Percentiles rank a stretch among this genome's conserved stretches.
Evolutionary conservation across 140 eudicot species (phyloP).

Genomic region (Ambrosia hybrid): DNA sequence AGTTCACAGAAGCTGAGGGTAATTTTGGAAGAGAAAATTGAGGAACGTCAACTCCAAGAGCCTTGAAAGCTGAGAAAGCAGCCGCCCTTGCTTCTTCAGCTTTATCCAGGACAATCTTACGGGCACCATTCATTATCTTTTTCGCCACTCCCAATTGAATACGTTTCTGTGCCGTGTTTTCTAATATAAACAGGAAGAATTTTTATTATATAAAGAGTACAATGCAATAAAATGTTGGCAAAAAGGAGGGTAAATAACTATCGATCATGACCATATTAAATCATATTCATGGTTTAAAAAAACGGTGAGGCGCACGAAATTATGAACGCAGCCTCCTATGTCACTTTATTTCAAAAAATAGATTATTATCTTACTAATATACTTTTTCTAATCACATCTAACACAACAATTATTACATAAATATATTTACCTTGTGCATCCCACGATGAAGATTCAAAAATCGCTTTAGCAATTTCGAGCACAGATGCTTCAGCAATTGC

Average conservation of each 20-base stretch:
- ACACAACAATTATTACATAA: background rate
- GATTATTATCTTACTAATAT: no score
- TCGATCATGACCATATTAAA: conserved; percentile 6
- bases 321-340: no score
- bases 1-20: conserved; percentile 33
- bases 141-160: conserved; percentile 89
- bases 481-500: conserved; percentile 95
- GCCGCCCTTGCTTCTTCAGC: conserved; percentile 97
- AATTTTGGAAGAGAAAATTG: conserved; percentile 54
- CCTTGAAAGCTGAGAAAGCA: conserved; percentile 95
- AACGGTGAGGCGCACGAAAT: no score
- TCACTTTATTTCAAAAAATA: no score
- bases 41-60: conserved; percentile 87
- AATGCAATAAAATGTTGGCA: conserved; percentile 8
- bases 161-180: conserved; percentile 61
- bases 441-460: conserved; percentile 95
- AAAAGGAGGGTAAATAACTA: conserved; percentile 8
- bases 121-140: conserved; percentile 93
- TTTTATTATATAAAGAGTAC: conserved; percentile 19
- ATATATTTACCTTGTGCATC: conserved; percentile 61
- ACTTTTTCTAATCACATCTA: no score
- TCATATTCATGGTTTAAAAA: no score
- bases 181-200: conserved; percentile 24
- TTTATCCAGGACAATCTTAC: conserved; percentile 85
- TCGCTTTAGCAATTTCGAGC: conserved; percentile 78